Evolutionary conservation across 2,329 filamentous ascomycete genomes (phyloP), one percentile per base, ranked within the genome.

Genomic region (Colletotrichum sp.): DNA sequence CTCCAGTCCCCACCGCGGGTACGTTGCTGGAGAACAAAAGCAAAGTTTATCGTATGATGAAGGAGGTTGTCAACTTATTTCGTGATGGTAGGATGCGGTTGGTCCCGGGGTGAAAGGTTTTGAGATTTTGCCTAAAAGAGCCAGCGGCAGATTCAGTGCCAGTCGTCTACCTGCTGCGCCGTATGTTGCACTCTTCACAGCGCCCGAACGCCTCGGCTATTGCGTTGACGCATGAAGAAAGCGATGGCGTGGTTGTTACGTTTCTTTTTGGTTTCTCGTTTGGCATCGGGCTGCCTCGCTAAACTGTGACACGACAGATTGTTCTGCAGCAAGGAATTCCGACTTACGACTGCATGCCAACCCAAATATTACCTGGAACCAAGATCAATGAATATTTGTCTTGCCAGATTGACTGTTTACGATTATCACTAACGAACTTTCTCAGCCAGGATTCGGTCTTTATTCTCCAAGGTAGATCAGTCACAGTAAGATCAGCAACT

Each of bases 361-460:
- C n/a, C 6, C 10, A 7, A 21, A 13, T 0, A 13, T 21, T n/a
- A 21, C 1, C 6, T 13, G 18, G 10, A 9, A 12, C 6, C 44
- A 4, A n/a, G n/a, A 21, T 8, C 3, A 52, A 52, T 13, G 2
- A 13, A 21, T 9, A 21, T 21, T 21, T 52, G 1, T 39, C 8
- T 18, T 39, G 15, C 4, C 1, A 1, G 16, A 39, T 39, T 18
- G 36, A 18, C 15, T 18, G 15, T 18, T 9, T 1, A 9, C 36
- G 8, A 18, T 39, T 18, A 39, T 0, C 16, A 39, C 8, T 39
- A 39, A 1, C 5, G 8, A 5, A 1, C 0, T 39, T 39, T 39
- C 36, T 39, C 16, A 39, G 15, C 4, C 1, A 21, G 2, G 0
- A 52, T 52, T 21, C 12, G 4, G n/a, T 52, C n/a, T 21, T 21